Percentiles rank a stretch among this genome's conserved stretches.
Conservation (phyloP, 768 basidiomycete species). For the Amyloporia xantha region DNA sequence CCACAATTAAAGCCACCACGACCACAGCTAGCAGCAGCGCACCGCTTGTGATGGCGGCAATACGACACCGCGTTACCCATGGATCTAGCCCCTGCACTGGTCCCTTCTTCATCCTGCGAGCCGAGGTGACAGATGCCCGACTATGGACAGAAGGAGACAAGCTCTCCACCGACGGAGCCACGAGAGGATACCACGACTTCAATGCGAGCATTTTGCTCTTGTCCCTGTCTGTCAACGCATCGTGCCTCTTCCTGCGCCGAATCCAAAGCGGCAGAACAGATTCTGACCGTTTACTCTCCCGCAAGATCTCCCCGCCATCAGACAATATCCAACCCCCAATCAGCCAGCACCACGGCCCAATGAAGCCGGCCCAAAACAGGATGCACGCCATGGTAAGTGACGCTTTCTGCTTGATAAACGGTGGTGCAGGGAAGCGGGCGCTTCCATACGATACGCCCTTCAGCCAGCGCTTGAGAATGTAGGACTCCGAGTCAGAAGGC, state of each 20-base stretch:
- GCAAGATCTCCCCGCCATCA: conserved; percentile 33
- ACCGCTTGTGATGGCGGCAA: conserved; percentile 55
- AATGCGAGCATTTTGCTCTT: conserved; percentile 36
- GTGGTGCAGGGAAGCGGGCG: conserved; percentile 10
- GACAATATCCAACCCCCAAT: conserved; percentile 67
- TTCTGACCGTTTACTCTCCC: conserved; percentile 25
- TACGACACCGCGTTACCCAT: conserved; percentile 44
- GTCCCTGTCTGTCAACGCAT: conserved; percentile 23
- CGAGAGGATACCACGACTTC: conserved; percentile 48
- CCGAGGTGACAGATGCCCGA: conserved; percentile 7
- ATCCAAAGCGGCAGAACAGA: conserved; percentile 22
- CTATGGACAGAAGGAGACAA: conserved; percentile 16
- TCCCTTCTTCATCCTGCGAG: conserved; percentile 14
- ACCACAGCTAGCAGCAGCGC: conserved; percentile 41
- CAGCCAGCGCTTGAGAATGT: conserved; percentile 25
- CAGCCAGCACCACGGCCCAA: conserved; percentile 71
- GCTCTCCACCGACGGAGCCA: conserved; percentile 40
- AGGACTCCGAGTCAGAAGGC: conserved; percentile 13
- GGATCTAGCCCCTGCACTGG: conserved; percentile 20
- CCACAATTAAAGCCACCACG: conserved; percentile 32
- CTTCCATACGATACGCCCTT: conserved; percentile 19
- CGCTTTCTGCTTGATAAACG: not conserved
- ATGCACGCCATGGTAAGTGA: conserved; percentile 26
- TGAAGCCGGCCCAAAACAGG: conserved; percentile 71
- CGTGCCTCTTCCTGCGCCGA: conserved; percentile 40